These are phyloP conservation scores for Termitomyces eurrhizus DNA, from an alignment of 768 basidiomycete species.

Conservation along the genomic window DNA sequence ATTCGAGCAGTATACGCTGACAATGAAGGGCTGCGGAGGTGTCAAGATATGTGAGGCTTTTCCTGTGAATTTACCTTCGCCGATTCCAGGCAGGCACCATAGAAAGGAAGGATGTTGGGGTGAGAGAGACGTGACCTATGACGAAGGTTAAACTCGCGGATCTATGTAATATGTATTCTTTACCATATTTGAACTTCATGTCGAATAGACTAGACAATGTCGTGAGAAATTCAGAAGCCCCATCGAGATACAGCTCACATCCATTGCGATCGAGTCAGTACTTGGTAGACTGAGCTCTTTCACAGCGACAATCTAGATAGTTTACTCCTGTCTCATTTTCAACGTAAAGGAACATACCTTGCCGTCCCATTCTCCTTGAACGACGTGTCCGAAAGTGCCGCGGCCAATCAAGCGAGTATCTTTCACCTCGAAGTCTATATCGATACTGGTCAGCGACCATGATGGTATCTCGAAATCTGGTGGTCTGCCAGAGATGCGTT, in stretches of 20 bases:
- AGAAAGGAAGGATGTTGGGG: slow-evolving; percentile 42
- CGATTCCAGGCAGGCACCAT: slow-evolving; percentile 40
- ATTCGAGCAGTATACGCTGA: slow-evolving; percentile 8
- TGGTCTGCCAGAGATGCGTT: slow-evolving; percentile 12
- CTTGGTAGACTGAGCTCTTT: slow-evolving; percentile 23
- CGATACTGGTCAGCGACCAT: slow-evolving; percentile 24
- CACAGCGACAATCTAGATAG: slow-evolving; percentile 23
- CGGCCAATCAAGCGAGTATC: slow-evolving; percentile 18
- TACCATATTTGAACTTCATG: slow-evolving; percentile 41
- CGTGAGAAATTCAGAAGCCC: background rate
- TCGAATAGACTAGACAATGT: slow-evolving; percentile 30
- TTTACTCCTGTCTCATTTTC: background rate
- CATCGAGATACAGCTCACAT: slow-evolving; percentile 2
- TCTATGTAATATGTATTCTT: background rate
- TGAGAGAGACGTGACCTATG: slow-evolving; percentile 39
- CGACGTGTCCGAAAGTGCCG: slow-evolving; percentile 25
- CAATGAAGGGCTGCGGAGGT: slow-evolving; percentile 10
- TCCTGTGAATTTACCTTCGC: slow-evolving; percentile 20
- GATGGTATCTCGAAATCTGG: slow-evolving; percentile 16
- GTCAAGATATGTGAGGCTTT: background rate
- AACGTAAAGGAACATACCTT: slow-evolving; percentile 9
- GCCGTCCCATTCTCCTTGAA: slow-evolving; percentile 24
- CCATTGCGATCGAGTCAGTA: slow-evolving; percentile 3
- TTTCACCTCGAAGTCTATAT: slow-evolving; percentile 19
- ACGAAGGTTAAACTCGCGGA: background rate